Evolutionary conservation across 2,329 filamentous ascomycete species (phyloP).

Genomic region (Ceratocystis eucalypticola): DNA sequence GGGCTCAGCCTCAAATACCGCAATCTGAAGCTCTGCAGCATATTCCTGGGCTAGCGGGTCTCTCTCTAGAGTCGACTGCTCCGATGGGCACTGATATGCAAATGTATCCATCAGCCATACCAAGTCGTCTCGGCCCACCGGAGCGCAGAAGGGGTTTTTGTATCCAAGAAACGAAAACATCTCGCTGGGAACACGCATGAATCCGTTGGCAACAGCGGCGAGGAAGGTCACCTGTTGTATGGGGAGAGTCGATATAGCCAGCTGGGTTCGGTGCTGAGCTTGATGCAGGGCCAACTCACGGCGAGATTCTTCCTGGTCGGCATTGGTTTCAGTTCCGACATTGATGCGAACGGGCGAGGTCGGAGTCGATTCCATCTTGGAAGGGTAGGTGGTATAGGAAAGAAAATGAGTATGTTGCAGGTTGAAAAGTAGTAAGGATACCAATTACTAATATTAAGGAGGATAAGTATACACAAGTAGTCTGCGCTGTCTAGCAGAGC

Average conservation of each 20-base stretch:
- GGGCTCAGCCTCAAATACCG: constrained; percentile 62
- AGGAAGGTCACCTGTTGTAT: neutral
- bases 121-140: constrained; percentile 50
- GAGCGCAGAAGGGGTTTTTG: constrained; percentile 44
- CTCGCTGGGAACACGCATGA: constrained; percentile 3
- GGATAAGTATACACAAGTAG: neutral
- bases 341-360: neutral
- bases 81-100: constrained; percentile 51
- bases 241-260: neutral
- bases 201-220: neutral
- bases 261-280: neutral
- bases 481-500: neutral
- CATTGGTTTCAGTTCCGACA: neutral
- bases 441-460: neutral
- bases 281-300: neutral
- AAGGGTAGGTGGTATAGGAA: neutral
- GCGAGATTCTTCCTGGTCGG: neutral
- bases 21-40: constrained; percentile 72
- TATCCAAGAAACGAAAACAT: constrained; percentile 38
- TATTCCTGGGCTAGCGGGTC: constrained; percentile 38
- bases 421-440: neutral
- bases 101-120: constrained; percentile 80
- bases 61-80: constrained; percentile 15
- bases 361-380: neutral
- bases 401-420: neutral